Base-by-base conservation (phyloP, 1,284 basidiomycete genomes). In the Peniophora sp. region DNA sequence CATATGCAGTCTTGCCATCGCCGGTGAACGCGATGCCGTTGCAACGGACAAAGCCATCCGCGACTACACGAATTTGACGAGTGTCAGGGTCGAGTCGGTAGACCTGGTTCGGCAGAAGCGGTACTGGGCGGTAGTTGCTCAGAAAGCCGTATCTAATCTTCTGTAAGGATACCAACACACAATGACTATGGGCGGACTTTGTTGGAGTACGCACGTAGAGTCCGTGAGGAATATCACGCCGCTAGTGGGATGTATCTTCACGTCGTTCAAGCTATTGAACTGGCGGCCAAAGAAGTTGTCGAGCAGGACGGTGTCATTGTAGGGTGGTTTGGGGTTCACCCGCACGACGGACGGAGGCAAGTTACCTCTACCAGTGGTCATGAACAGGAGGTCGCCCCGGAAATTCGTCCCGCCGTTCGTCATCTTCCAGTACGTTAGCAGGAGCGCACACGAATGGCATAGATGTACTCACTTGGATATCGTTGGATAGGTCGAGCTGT, bases 221-320 rank as follows among this genome's bases (percentile, higher is more conserved):
- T 91, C 89, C 0, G 83, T 86, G 66, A 89, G 87, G 66, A 82
- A 89, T 9, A 88, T 61, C 47, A 75, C 77, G 16, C 77, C 78
- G 48, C 73, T 81, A n/a, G 55, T 59, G 0, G 83, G 83, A 53
- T 89, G 83, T 3, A 90, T 69, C 59, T 85, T 88, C 51, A 85
- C 69, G 60, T 92, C 89, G 62, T 92, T 90, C 49, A 90, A 65
- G 1, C 86, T 86, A 66, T 87, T 89, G 69, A 91, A 92, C 59
- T 90, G 86, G 9, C 85, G 71, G 2, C 89, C 89, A 58, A 78
- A 85, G 63, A 66, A 75, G 55, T 68, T 68, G 52, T 68, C 66
- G 6, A 68, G 55, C 6, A 68, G 52, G 12, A 67, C 53, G 1
- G 64, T 68, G 2, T 58, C 56, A 50, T 66, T 65, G 55, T 62